A percentile compares a stretch with the other conserved stretches of the same genome.
These are phyloP conservation scores for Cornus controversa DNA, from an alignment of 148 eudicot genomes.

Conservation along the genomic window DNA sequence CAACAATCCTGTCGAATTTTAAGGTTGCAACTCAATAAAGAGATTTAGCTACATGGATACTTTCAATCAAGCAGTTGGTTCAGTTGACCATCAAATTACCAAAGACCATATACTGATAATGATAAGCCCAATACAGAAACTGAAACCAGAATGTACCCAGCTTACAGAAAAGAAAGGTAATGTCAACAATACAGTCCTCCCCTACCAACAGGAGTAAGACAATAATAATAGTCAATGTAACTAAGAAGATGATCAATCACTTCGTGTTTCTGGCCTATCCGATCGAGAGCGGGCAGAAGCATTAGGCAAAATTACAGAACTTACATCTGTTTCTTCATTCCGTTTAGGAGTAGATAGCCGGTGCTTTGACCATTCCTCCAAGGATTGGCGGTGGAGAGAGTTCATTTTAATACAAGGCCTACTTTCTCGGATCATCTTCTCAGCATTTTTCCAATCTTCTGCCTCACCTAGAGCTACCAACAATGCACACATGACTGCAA, in stretches of 20 bases:
- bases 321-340: slow-evolving; percentile 15
- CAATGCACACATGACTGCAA: slow-evolving; percentile 83
- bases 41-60: no score
- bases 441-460: slow-evolving; percentile 91
- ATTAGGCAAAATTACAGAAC: slow-evolving; percentile 30
- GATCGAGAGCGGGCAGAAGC: slow-evolving; percentile 20
- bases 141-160: background rate
- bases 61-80: no score
- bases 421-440: slow-evolving; percentile 56
- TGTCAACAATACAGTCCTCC: background rate
- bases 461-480: slow-evolving; percentile 75
- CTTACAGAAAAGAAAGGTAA: background rate
- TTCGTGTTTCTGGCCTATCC: background rate
- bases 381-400: slow-evolving; percentile 68
- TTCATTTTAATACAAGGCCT: slow-evolving; percentile 82
- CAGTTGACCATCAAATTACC: no score
- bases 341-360: slow-evolving; percentile 55
- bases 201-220: background rate
- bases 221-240: background rate
- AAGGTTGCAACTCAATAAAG: no score
- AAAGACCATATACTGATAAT: no score
- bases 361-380: slow-evolving; percentile 89
- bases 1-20: no score
- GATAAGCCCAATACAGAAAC: background rate
- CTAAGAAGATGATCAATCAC: background rate